Evolutionary conservation across 2,329 filamentous ascomycete genomes (phyloP), one percentile per base, ranked within the genome.

Genomic region (Diaporthe sp.): DNA sequence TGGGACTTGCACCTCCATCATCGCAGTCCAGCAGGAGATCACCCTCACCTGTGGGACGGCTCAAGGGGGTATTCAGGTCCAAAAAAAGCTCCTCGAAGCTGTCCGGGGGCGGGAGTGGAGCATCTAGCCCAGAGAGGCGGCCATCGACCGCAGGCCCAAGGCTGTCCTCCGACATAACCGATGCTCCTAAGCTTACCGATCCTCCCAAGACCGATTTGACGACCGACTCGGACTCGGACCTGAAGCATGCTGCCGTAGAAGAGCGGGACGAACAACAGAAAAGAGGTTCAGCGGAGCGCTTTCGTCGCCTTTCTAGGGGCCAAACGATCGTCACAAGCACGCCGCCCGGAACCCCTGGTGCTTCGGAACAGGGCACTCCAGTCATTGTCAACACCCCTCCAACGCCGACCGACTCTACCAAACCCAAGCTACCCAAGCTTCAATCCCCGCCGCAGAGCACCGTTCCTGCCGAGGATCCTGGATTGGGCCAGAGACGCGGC

Each of bases 21-120:
- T 85, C 83, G 79, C 85, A 86, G 76, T 81, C 84, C 61, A 89
- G 59, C 42, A 72, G 89, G 78, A 90, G 93, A 76, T 91, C 91
- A 34, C 88, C 90, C 28, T 96, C 95, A 13, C 93, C 94, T 15
- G 91, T 90, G 70, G 90, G 92, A 80, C 94, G 92, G 80, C 86
- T 96, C 77, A 93, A 90, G 82, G 92, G 93, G 81, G 93, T 93
- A 17, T 95, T 97, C 80, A 90, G 86, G 75, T 86, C 88, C 59
- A 92, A 89, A 80, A 91, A 88, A 81, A 84, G 80, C 77, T 80
- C 83, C 55, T 73, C 68, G 28, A 76, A 74, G 69, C 68, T 76
- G 22, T 74, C 75, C 57, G 75, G 69, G 39, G 87, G 85, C 75
- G 81, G 85, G 37, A 87, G 85, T 77, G 84, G 85, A 75, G 89